Base-by-base conservation (phyloP, 2,329 filamentous ascomycete genomes). In the Botrytis fragariae region DNA sequence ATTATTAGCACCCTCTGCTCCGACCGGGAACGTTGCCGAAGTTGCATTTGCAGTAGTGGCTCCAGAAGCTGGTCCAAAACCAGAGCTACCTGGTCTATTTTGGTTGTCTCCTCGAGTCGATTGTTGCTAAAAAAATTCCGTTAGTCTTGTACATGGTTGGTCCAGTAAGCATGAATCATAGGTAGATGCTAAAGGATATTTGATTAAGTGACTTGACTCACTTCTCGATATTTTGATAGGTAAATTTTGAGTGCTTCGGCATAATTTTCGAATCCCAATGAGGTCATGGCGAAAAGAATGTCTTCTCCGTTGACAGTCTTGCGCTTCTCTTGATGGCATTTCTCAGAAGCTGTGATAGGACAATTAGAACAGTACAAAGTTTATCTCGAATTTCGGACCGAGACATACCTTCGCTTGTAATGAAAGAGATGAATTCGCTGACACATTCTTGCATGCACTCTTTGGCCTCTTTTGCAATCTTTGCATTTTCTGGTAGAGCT, bases 381-480 rank as follows among this genome's bases (percentile, higher is more conserved):
- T 69, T 67, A 72, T 72, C 69, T 73, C 45, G 54, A 48, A 67
- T 57, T 42, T 69, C 37, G 42, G 69, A 69, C 71, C 25, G 48
- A 70, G 69, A 85, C 92, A 81, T 83, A 97, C 96, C 96, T 88
- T 99, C 96, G 83, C 95, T 98, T 51, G 96, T 99, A 82, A 99
- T 98, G 87, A 99, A 99, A 10, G 94, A 97, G 86, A 99, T 99
- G 84, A 99, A 99, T 85, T 99, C 96, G 90, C 95, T 98, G 74
- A 99, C 96, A 82, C 96, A 99, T 84, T 99, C 96, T 84, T 99
- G 96, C 96, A 99, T 98, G 85, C 96, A 99, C 83, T 99, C 96
- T 84, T 99, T 99, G 72, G 96, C 96, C 82, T 99, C 96, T 82
- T 99, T 99, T 74, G 95, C 95, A 75, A 99, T 99, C 85, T 99